Base-by-base conservation (phyloP, 345 rosid genomes). In the Clausena lansium region DNA sequence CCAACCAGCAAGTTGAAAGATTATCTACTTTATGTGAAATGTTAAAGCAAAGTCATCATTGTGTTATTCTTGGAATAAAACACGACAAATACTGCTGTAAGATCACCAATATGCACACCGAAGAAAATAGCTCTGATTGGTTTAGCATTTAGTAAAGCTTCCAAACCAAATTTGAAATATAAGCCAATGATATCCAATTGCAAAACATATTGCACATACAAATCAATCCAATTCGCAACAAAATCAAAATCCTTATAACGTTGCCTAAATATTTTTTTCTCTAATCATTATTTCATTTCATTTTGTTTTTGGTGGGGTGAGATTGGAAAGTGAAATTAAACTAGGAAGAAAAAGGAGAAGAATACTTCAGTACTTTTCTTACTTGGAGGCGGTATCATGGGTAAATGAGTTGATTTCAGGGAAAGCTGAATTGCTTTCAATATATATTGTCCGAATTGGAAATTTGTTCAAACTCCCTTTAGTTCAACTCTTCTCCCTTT, bases 91-190 rank as follows among this genome's bases (percentile, higher is more conserved):
- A 94, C 97, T 87, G 98, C 98, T 38, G 97, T 96, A 77, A 98
- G 99, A 87, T 96, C 98, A 84, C 98, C 98, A 83, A 96, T 91
- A 50, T 97, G 88, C 64, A 96, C 99, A 64, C 98, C 99, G 75
- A 96, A 98, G 78, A 94, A 94, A 77, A 94, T 96, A 63, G 99
- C 99, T 85, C 90, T 83, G 61, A 94, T 89, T 25, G 97, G 93
- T 77, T 89, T 91, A 67, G 89, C 84, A 83, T 91, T 88, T 55
- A 92, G 77, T 79, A 96, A 85, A 77, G 86, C 91, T 86, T 96
- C 98, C 87, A 96, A 89, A 22, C 99, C 98, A 57, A 94, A 87
- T 86, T 96, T 96, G 92, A 96, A 94, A 88, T 96, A 98, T 33
- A 85, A 76, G 67, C 86, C 87, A 79, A 96, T 87, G 83, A 90